A percentile compares a stretch with the other conserved stretches of the same genome.
Conservation (phyloP, 768 basidiomycete genomes). For the Rhodotorula taiwanensis region DNA sequence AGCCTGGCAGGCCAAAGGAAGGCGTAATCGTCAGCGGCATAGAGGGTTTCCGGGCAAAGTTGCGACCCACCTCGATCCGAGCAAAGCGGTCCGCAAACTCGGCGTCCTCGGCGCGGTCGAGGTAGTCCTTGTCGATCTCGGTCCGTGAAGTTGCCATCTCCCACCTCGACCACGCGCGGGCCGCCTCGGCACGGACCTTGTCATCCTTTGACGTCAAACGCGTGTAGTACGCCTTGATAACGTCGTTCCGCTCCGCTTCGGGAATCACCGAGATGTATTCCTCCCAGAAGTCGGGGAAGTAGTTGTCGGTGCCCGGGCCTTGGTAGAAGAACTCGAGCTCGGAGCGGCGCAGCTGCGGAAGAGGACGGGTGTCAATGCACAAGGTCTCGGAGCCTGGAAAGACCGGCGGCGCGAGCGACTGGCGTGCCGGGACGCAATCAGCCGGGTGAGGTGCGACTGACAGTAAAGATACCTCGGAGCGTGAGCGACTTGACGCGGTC, state of each 20-base stretch:
- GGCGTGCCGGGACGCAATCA: background rate
- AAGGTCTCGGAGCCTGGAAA: no score
- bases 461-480: slow-evolving; percentile 76
- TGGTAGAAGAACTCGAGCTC: slow-evolving; percentile 83
- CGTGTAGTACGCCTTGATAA: slow-evolving; percentile 72
- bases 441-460: slow-evolving; percentile 60
- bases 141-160: slow-evolving; percentile 76
- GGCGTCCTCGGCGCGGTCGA: slow-evolving; percentile 60
- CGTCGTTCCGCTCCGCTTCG: slow-evolving; percentile 66
- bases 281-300: slow-evolving; percentile 57
- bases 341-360: slow-evolving; percentile 43
- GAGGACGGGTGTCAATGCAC: no score
- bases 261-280: slow-evolving; percentile 75
- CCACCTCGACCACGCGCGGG: slow-evolving; percentile 31
- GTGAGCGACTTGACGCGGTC: slow-evolving; percentile 71
- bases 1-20: background rate
- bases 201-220: slow-evolving; percentile 33
- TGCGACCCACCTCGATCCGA: slow-evolving; percentile 58
- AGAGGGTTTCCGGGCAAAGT: no score
- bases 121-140: slow-evolving; percentile 59
- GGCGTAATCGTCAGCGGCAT: no score
- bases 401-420: background rate
- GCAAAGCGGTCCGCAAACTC: slow-evolving; percentile 64
- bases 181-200: slow-evolving; percentile 29
- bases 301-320: slow-evolving; percentile 30